Conservation (phyloP, 805 yeast species). For the Saturnispora hagleri region DNA sequence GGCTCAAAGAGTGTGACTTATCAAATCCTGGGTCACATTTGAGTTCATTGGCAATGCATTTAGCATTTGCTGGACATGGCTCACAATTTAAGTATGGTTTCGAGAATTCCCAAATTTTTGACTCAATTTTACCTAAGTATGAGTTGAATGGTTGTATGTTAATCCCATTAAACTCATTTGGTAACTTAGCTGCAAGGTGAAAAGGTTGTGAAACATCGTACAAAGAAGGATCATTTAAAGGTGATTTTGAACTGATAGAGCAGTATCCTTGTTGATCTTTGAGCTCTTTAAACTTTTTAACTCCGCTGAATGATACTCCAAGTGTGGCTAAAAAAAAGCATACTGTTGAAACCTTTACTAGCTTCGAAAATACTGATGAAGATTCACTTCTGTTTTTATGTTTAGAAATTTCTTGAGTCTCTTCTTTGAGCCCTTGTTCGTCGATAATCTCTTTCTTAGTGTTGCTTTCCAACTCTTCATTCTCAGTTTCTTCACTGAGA, state of each 20-base stretch:
- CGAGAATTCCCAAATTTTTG: slow-evolving; percentile 37
- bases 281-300: slow-evolving; percentile 55
- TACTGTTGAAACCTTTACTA: background rate
- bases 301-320: slow-evolving; percentile 14
- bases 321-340: background rate
- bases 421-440: slow-evolving; percentile 10
- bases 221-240: background rate
- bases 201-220: background rate
- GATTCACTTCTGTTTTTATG: background rate
- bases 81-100: slow-evolving; percentile 36
- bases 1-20: slow-evolving; percentile 44
- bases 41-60: slow-evolving; percentile 53
- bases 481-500: slow-evolving; percentile 7
- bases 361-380: background rate
- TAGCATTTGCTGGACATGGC: slow-evolving; percentile 74
- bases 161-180: background rate
- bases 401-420: background rate
- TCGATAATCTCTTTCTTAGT: background rate
- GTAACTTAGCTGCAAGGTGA: background rate
- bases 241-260: slow-evolving; percentile 29
- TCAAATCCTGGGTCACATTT: slow-evolving; percentile 66
- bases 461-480: background rate
- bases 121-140: slow-evolving; percentile 32
- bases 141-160: slow-evolving; percentile 11
- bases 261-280: slow-evolving; percentile 62